Evolutionary conservation across 208 protist species (phyloP).

Genomic region (Acanthamoeba triangularis): DNA sequence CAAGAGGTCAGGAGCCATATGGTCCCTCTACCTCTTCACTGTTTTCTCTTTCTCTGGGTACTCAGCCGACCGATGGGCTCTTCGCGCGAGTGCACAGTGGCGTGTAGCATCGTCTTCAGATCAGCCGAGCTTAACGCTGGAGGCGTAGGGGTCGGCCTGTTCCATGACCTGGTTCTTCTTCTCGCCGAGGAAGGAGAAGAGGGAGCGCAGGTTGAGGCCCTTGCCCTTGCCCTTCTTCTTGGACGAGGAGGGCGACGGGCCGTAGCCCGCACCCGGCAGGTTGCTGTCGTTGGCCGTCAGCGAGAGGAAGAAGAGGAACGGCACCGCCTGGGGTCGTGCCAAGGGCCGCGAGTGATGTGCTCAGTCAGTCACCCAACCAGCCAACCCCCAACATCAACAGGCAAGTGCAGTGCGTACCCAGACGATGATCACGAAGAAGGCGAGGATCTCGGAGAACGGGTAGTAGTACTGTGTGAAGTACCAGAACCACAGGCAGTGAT

Average conservation of each 20-base stretch:
- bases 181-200: constrained; percentile 44
- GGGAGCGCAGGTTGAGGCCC: constrained; percentile 65
- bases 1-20: background rate
- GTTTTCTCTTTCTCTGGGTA: background rate
- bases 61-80: too few relatives aligned
- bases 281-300: constrained; percentile 78
- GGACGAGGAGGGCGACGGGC: background rate
- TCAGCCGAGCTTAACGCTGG: constrained; percentile 67
- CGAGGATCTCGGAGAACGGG: constrained; percentile 78
- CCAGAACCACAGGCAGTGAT: constrained; percentile 77
- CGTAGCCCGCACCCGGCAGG: constrained; percentile 46
- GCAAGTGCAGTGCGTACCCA: constrained; percentile 27
- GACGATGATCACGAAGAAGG: constrained; percentile 83
- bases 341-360: background rate
- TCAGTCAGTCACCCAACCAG: background rate
- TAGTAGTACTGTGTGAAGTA: constrained; percentile 80
- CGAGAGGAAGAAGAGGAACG: constrained; percentile 76
- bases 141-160: constrained; percentile 66
- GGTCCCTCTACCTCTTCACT: background rate
- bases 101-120: too few relatives aligned
- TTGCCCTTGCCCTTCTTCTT: constrained; percentile 18
- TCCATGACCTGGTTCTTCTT: constrained; percentile 76
- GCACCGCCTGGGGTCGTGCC: background rate
- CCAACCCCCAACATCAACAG: background rate
- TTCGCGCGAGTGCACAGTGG: too few relatives aligned